These are phyloP conservation scores for Pseudocercospora musae DNA, from an alignment of 2,329 filamentous ascomycete genomes.

Conservation along the genomic window DNA sequence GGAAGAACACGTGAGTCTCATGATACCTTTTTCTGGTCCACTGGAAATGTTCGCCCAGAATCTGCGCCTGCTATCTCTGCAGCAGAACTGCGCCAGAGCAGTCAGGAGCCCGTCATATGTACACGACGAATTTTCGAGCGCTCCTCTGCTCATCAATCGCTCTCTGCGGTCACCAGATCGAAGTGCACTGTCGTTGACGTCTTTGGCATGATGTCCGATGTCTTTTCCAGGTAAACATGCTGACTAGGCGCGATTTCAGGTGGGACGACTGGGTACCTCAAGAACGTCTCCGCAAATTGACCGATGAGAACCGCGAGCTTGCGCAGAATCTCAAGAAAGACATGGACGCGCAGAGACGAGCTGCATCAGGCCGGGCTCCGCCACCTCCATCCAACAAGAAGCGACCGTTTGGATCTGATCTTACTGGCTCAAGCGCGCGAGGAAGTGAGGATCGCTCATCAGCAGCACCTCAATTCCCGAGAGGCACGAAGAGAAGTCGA, in stretches of 20 bases:
- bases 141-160: not conserved
- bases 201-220: not conserved
- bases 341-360: constrained; percentile 58
- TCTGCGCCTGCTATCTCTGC: not conserved
- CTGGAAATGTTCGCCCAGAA: not conserved
- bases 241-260: constrained; percentile 41
- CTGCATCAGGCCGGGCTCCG: constrained; percentile 40
- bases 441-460: constrained; percentile 76
- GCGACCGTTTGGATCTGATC: constrained; percentile 56
- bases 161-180: not conserved
- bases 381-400: constrained; percentile 48
- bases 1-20: constrained; percentile 83
- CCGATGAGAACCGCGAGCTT: constrained; percentile 89
- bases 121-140: not conserved
- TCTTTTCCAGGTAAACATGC: not conserved
- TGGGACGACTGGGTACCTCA: constrained; percentile 99
- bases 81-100: not conserved
- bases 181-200: not conserved
- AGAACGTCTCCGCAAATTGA: constrained; percentile 91
- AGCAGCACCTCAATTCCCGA: constrained; percentile 55
- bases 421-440: constrained; percentile 47
- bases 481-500: constrained; percentile 70
- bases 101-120: not conserved
- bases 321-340: constrained; percentile 70
- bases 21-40: not conserved